A percentile compares a stretch with the other conserved stretches of the same genome.
Conservation (phyloP, 106 monocot species). For the Acorus calamus region DNA sequence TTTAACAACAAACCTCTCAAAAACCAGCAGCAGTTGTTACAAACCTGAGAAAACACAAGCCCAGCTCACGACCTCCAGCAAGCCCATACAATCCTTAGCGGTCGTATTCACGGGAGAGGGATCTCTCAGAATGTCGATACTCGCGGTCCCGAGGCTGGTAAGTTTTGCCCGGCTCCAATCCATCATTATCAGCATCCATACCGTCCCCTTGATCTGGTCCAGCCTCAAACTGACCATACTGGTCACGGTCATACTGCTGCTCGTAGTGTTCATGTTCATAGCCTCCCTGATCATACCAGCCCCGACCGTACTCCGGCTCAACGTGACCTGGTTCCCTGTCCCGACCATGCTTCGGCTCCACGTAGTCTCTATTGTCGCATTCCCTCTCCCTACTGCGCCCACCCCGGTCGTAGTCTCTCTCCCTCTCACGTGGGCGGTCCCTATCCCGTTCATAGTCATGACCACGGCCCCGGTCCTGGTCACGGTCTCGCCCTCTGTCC, state of each 20-base stretch:
- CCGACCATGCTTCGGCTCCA: constrained; percentile 23
- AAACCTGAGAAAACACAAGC: too few species aligned
- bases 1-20: too few species aligned
- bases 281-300: constrained; percentile 23
- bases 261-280: constrained; percentile 16
- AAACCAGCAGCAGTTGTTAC: too few species aligned
- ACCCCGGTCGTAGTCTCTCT: constrained; percentile 8
- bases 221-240: constrained; percentile 12
- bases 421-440: constrained; percentile 26
- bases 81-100: not conserved
- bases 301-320: too few species aligned
- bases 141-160: too few species aligned
- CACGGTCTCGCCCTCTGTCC: constrained; percentile 42
- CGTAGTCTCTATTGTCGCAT: constrained; percentile 12
- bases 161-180: not conserved
- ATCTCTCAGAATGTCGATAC: constrained; percentile 36
- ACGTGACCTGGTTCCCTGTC: too few species aligned
- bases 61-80: too few species aligned
- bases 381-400: constrained; percentile 6
- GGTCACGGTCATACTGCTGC: not conserved
- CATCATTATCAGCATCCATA: constrained; percentile 40
- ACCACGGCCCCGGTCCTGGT: constrained; percentile 16
- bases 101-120: constrained; percentile 24
- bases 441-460: constrained; percentile 29
- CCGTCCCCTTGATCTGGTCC: constrained; percentile 60